Conservation (phyloP, 805 yeast genomes). For the Dipodascopsis uninucleata region DNA sequence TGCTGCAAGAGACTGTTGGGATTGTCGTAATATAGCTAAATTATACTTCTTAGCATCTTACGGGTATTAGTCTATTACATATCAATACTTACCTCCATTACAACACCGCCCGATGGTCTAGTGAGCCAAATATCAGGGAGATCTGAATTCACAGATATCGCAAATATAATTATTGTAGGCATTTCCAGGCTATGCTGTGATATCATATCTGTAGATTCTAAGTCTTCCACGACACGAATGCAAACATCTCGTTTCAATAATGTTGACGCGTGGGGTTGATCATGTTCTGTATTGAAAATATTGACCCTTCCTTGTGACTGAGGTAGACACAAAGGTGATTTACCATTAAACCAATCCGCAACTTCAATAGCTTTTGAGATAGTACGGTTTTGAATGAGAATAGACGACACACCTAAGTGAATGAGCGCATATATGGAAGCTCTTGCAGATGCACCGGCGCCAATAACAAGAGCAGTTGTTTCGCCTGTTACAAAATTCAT, state of each 20-base stretch:
- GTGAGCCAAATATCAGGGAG: constrained; percentile 12
- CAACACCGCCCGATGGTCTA: constrained; percentile 10
- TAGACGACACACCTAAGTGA: constrained; percentile 69
- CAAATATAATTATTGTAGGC: constrained; percentile 15
- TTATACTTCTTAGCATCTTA: too few species aligned
- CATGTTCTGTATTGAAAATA: neutral
- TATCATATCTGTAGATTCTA: neutral
- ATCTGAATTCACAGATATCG: constrained; percentile 7
- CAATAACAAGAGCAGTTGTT: constrained; percentile 71
- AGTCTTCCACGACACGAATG: constrained; percentile 47
- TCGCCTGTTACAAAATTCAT: constrained; percentile 30
- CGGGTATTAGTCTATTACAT: neutral
- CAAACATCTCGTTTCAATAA: constrained; percentile 41
- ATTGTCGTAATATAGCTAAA: constrained; percentile 8
- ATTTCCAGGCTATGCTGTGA: constrained; percentile 6
- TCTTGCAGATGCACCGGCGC: constrained; percentile 96
- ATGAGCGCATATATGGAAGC: constrained; percentile 90
- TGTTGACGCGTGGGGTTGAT: neutral
- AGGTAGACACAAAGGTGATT: constrained; percentile 5
- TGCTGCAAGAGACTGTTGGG: constrained; percentile 6
- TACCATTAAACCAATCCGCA: constrained; percentile 54
- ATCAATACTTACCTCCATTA: constrained; percentile 8
- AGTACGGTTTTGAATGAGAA: constrained; percentile 80
- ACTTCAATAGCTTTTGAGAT: constrained; percentile 57
- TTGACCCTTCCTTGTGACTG: too few species aligned